Evolutionary conservation across 306 rosid species (phyloP).

Genomic region (Albizia julibrissin): DNA sequence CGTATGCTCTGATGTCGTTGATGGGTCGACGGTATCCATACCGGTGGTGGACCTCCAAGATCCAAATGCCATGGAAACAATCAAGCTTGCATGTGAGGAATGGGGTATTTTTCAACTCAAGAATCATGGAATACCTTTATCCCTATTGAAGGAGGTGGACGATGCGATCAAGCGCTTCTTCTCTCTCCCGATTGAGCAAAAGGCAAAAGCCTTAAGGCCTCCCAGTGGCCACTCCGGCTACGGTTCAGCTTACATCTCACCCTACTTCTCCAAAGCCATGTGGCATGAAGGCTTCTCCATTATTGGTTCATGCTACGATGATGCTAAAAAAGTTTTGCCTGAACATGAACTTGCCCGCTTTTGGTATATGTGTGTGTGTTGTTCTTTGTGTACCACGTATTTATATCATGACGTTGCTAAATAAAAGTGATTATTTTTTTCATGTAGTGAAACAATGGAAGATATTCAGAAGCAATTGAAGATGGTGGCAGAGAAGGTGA

Average conservation of each 20-base stretch:
- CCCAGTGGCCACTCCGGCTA: conserved; percentile 50
- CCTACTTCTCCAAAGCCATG: conserved; percentile 65
- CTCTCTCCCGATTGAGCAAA: conserved; percentile 52
- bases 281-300: conserved; percentile 95
- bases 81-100: conserved; percentile 60
- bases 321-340: conserved; percentile 73
- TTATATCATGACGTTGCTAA: background rate
- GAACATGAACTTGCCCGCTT: conserved; percentile 45
- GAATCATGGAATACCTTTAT: conserved; percentile 59
- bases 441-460: conserved; percentile 56
- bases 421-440: background rate
- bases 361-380: conserved; percentile 44
- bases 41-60: conserved; percentile 67
- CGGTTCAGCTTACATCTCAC: conserved; percentile 64
- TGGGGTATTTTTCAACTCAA: conserved; percentile 77
- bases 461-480: conserved; percentile 58
- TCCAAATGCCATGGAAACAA: conserved; percentile 50
- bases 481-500: conserved; percentile 50
- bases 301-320: conserved; percentile 53
- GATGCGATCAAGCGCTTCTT: conserved; percentile 47
- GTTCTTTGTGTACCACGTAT: background rate
- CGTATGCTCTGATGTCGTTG: background rate
- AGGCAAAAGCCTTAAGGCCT: conserved; percentile 56
- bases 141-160: conserved; percentile 48
- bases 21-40: conserved; percentile 15